Evolutionary conservation across 345 rosid genomes (phyloP), one percentile per base, ranked within the genome.

Genomic region (Combretum micranthum): DNA sequence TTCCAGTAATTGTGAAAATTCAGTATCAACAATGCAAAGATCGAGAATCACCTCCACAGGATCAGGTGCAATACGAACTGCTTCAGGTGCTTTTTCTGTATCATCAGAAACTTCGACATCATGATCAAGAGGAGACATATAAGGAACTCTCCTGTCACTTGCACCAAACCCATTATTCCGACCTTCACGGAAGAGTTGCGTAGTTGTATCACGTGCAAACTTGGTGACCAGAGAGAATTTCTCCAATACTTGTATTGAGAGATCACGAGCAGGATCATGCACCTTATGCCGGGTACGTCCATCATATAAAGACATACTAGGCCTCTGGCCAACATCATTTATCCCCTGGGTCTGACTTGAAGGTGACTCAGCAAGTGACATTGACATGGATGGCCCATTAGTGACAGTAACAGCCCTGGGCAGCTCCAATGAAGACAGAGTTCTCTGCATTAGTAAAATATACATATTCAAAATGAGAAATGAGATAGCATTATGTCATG

Each of bases 181-280:
- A 63, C 67, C 71, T 64, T 85, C 97, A 13, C 85, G 77, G 65
- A 93, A 87, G 25, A 90, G 70, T 64, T 87, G 99, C 21, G 95
- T 78, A 63, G 97, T 89, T 55, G 97, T 87, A 20, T 93, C 97
- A 45, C 97, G 77, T 22, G 95, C 96, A 82, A 90, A 90, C 75
- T 83, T 90, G 20, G 99, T 87, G 60, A 93, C 97, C 52, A 80
- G 86, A 63, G 99, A 93, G 64, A 89, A 93, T 69, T 87, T 93
- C 75, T 87, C 99, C 70, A 93, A 59, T 52, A 90, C 87, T 22
- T 87, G 88, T 64, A 90, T 87, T 54, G 97, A 83, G 56, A 90
- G 81, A 71, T 93, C 99, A 50, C 88, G 84, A 74, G 90, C 75
- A 65, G 97, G 95, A 85, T 87, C 99, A 22, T 82, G 77, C 76